A percentile compares a stretch with the other conserved stretches of the same genome.
Evolutionary conservation across 257 asterid species (phyloP).

Genomic region (Salvia miltiorrhiza): DNA sequence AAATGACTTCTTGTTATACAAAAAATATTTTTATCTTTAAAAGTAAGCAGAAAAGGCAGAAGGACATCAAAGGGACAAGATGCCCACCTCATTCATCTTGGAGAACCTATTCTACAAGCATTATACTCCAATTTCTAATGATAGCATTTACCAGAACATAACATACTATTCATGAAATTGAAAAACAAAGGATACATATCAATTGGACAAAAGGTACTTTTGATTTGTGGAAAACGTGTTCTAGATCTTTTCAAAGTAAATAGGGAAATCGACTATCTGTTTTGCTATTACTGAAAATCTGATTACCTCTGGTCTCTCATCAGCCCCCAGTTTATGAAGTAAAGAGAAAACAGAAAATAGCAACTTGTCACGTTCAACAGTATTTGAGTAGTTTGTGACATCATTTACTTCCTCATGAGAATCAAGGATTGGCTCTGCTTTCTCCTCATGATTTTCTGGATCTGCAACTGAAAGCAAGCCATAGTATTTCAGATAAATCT

Average conservation of each 20-base stretch:
- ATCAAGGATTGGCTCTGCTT: conserved; percentile 31
- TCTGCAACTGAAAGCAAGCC: conserved; percentile 48
- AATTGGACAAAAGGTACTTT: conserved; percentile 1
- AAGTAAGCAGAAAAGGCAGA: not conserved
- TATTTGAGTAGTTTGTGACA: conserved; percentile 34
- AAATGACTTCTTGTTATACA: not conserved
- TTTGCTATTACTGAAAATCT: conserved; percentile 22
- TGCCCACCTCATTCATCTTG: not conserved
- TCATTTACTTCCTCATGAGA: conserved; percentile 38
- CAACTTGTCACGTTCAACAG: conserved; percentile 65
- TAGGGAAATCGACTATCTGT: not conserved
- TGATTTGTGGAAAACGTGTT: conserved; percentile 5
- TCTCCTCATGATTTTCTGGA: conserved; percentile 34
- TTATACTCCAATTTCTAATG: not conserved
- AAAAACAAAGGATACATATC: not conserved
- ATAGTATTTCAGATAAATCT: conserved; percentile 14
- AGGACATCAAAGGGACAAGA: not conserved
- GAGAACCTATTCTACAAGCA: not conserved
- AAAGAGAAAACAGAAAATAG: conserved; percentile 79
- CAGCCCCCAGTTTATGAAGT: conserved; percentile 88
- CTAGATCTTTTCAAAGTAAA: not conserved
- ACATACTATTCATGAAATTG: not conserved
- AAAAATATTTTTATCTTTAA: not conserved
- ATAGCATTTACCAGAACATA: not conserved
- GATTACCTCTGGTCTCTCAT: conserved; percentile 96